These are phyloP conservation scores for Claviceps quebecensis DNA, from an alignment of 2,329 filamentous ascomycete species.

Conservation along the genomic window DNA sequence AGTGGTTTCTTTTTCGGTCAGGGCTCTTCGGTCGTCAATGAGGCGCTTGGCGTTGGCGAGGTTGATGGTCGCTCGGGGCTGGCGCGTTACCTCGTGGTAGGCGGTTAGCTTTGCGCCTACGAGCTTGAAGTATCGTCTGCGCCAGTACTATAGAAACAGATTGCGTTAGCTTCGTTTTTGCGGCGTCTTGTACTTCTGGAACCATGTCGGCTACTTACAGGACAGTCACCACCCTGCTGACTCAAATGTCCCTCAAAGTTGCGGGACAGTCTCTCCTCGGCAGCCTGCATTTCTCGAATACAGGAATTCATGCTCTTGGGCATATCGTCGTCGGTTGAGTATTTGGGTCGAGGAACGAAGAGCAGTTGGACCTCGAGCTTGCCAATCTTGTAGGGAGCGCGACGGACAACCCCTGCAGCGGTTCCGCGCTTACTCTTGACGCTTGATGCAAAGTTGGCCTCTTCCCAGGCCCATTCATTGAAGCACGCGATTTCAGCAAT, in stretches of 20 bases:
- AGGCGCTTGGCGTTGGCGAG: slow-evolving; percentile 82
- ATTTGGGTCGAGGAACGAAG: slow-evolving; percentile 86
- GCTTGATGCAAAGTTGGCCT: slow-evolving; percentile 62
- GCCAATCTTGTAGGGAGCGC: slow-evolving; percentile 91
- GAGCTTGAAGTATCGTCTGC: slow-evolving; percentile 92
- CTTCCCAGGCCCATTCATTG: slow-evolving; percentile 96
- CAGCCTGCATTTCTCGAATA: slow-evolving; percentile 82
- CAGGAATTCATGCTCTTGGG: slow-evolving; percentile 98
- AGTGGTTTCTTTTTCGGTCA: slow-evolving; percentile 72
- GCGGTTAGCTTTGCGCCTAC: slow-evolving; percentile 83
- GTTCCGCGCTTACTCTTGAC: slow-evolving; percentile 85
- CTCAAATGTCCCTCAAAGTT: slow-evolving; percentile 82
- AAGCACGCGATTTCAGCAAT: slow-evolving; percentile 86
- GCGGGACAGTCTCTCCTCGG: slow-evolving; percentile 64
- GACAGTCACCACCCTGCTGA: slow-evolving; percentile 95
- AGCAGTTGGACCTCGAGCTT: slow-evolving; percentile 88
- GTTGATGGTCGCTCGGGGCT: slow-evolving; percentile 94
- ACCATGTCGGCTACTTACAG: slow-evolving; percentile 47
- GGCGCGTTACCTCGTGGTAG: slow-evolving; percentile 87
- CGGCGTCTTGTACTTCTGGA: no score
- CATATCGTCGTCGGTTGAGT: slow-evolving; percentile 83
- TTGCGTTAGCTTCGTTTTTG: slow-evolving; percentile 22
- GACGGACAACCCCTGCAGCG: slow-evolving; percentile 54
- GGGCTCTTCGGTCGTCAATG: slow-evolving; percentile 76
- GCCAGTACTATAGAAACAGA: slow-evolving; percentile 63